Percentiles rank a stretch among this genome's conserved stretches.
These are phyloP conservation scores for Vairimorpha necatrix DNA, from an alignment of 371 early-diverging fungal genomes.

Conservation along the genomic window DNA sequence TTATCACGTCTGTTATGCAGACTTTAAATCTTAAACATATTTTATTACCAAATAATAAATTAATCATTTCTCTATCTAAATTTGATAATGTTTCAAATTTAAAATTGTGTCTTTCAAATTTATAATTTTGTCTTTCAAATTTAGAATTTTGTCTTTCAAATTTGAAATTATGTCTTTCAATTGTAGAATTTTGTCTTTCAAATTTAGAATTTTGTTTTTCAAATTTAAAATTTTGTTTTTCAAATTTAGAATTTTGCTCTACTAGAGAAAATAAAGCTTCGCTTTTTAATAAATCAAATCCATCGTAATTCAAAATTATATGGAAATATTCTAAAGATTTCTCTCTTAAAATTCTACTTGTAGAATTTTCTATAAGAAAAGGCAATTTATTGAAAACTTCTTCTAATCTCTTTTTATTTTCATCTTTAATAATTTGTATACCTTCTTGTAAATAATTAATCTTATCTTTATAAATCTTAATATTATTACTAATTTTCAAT, in stretches of 20 bases:
- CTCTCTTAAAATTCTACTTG: not conserved
- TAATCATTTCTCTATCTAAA: not conserved
- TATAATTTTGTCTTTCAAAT: too few species aligned
- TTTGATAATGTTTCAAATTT: too few species aligned
- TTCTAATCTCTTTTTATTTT: not conserved
- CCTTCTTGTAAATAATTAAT: constrained; percentile 15
- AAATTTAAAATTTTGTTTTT: too few species aligned
- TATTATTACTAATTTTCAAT: not conserved
- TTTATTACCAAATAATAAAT: not conserved
- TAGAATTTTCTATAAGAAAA: not conserved
- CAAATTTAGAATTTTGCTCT: too few species aligned
- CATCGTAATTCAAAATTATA: not conserved
- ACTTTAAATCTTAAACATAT: constrained; percentile 1
- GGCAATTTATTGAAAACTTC: not conserved
- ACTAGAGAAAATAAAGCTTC: not conserved
- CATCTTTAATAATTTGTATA: constrained; percentile 4
- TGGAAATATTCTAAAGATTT: not conserved
- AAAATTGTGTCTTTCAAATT: too few species aligned
- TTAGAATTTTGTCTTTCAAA: too few species aligned
- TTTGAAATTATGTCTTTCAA: too few species aligned
- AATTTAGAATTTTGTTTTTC: too few species aligned
- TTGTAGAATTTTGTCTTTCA: too few species aligned
- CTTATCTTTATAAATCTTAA: not conserved
- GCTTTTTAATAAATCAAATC: constrained; percentile 6
- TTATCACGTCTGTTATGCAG: not conserved